Base-by-base conservation (phyloP, 2,329 filamentous ascomycete species). In the Bipolaris sorokiniana region DNA sequence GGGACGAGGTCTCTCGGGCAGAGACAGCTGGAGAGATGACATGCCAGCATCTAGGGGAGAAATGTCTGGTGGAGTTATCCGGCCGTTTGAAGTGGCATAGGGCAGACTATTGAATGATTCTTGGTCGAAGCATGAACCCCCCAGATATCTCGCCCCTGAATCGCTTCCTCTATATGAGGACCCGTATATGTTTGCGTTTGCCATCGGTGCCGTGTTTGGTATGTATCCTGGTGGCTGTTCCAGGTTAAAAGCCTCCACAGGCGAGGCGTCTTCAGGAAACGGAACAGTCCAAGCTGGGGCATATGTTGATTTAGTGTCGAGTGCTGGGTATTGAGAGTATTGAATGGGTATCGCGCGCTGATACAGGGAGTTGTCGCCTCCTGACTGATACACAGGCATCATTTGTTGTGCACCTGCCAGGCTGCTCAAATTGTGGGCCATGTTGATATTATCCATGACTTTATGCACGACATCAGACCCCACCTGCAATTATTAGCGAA, bases 391-490 rank as follows among this genome's bases (percentile, higher is more conserved):
- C 0, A 66, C 40, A 10, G 72, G 64, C 56, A 68, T 57, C 59
- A 67, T 59, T n/a, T 48, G 56, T 28, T 70, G 66, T 2, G 57
- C 41, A 31, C 59, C 65, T 7, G 65, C 53, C 58, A 73, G 58
- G 10, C 40, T 48, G 18, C 56, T 56, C 42, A 69, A 52, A 31
- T 51, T 65, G 5, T 66, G 60, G 18, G 60, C 59, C n/a, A 66
- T 59, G 31, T 51, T 58, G 7, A 49, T 58, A 9, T 59, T 63
- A 28, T 67, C 64, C 4, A 73, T 63, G 26, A 72, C 63, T 41
- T 67, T 70, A 7, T 63, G 47, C 5, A 66, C 62, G 18, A 67
- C 54, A 33, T 66, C 66, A 16, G 73, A 74, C n/a, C 74, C 74
- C 34, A 76, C 73, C 73, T 76, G 37, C 1, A 5, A 7, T 10